Conservation (phyloP, 1,284 basidiomycete species). For the Bjerkandera adusta region DNA sequence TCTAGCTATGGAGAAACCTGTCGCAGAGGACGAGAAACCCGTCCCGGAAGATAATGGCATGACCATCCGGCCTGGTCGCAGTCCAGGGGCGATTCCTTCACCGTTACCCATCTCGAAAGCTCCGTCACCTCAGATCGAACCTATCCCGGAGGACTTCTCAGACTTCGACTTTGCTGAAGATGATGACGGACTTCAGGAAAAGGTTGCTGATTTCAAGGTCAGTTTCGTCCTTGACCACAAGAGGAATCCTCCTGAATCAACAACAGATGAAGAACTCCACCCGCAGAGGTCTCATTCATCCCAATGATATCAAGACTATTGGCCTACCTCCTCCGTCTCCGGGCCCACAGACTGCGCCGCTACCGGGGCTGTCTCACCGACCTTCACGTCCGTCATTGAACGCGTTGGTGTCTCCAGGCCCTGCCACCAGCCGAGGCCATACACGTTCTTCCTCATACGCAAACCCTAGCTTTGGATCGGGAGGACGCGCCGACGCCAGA, state of each 20-base stretch:
- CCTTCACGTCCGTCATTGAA: conserved; percentile 48
- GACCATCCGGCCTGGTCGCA: conserved; percentile 73
- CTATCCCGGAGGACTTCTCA: conserved; percentile 88
- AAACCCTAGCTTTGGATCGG: conserved; percentile 47
- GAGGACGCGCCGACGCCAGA: conserved; percentile 61
- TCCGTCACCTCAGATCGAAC: conserved; percentile 55
- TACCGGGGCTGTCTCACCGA: conserved; percentile 47
- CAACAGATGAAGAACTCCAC: conserved; percentile 69
- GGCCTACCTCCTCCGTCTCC: conserved; percentile 48
- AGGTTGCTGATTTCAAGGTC: conserved; percentile 82
- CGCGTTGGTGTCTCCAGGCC: conserved; percentile 26
- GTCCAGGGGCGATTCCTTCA: conserved; percentile 45
- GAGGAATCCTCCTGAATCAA: not conserved
- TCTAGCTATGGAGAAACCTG: conserved; percentile 60
- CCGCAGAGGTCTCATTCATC: conserved; percentile 78
- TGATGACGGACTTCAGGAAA: conserved; percentile 66
- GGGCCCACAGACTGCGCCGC: conserved; percentile 62
- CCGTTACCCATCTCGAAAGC: conserved; percentile 55
- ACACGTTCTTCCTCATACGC: conserved; percentile 56
- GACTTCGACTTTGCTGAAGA: conserved; percentile 79
- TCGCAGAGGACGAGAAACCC: conserved; percentile 58
- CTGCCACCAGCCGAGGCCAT: conserved; percentile 23
- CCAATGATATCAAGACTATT: conserved; percentile 80
- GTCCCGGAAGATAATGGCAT: conserved; percentile 72
- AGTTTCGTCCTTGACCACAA: too few species aligned